Evolutionary conservation across 345 rosid genomes (phyloP).

Genomic region (Excoecaria cochinchinensis): DNA sequence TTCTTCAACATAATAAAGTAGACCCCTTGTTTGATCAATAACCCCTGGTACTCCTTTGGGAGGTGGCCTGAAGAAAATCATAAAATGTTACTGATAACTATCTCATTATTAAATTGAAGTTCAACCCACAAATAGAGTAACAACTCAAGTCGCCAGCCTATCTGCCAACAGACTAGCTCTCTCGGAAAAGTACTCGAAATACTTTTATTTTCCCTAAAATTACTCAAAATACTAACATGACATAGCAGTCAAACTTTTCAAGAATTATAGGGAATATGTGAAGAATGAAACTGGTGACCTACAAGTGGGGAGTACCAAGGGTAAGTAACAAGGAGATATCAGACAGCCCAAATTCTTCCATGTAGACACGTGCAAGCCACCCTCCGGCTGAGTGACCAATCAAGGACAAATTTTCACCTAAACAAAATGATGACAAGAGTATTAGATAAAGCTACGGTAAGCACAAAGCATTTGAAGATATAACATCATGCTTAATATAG

Average conservation of each 20-base stretch:
- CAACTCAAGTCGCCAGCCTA: not conserved
- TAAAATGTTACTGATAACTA: not conserved
- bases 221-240: not conserved
- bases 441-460: not conserved
- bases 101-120: not conserved
- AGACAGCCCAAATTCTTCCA: conserved; percentile 71
- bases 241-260: not conserved
- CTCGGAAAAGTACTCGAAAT: not conserved
- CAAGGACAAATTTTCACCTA: conserved; percentile 64
- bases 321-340: conserved; percentile 73
- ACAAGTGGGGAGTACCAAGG: conserved; percentile 96
- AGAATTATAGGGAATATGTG: conserved; percentile 2
- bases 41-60: conserved; percentile 77
- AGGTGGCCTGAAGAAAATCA: conserved; percentile 61
- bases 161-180: not conserved
- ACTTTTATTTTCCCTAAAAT: not conserved
- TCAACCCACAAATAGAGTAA: not conserved
- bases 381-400: conserved; percentile 98
- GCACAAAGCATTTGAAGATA: not conserved
- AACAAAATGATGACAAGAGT: conserved; percentile 16
- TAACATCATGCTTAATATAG: not conserved
- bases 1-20: conserved; percentile 67
- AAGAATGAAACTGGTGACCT: conserved; percentile 40
- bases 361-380: conserved; percentile 92
- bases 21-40: conserved; percentile 93